Conservation (phyloP, 2,329 filamentous ascomycete species). For the Sarocladiaceae sp. region DNA sequence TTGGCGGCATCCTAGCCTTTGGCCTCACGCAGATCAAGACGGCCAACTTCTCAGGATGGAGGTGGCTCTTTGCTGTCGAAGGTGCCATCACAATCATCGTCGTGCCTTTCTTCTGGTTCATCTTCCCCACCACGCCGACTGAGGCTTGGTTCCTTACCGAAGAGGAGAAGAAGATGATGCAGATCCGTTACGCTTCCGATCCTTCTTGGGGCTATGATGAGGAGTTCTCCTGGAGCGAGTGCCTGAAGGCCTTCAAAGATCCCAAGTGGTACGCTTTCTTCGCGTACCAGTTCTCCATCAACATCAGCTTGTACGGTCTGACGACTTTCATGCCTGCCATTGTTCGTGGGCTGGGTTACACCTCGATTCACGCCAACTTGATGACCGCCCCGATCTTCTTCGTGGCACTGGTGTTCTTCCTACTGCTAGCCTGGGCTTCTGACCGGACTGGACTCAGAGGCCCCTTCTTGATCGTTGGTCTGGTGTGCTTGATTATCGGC, state of each 20-base stretch:
- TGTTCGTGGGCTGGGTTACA: constrained; percentile 54
- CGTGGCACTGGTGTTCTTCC: constrained; percentile 56
- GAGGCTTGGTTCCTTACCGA: too few relatives aligned
- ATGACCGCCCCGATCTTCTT: constrained; percentile 65
- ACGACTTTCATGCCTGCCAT: constrained; percentile 47
- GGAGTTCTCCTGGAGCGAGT: constrained; percentile 15
- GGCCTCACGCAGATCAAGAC: too few relatives aligned
- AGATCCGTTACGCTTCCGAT: too few relatives aligned
- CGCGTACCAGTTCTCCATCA: constrained; percentile 55
- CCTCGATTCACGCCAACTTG: constrained; percentile 25
- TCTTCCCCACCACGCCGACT: too few relatives aligned
- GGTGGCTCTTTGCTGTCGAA: too few relatives aligned
- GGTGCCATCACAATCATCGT: too few relatives aligned
- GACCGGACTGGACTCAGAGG: constrained; percentile 54
- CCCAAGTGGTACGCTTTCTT: constrained; percentile 62
- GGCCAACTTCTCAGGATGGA: too few relatives aligned
- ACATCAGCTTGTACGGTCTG: constrained; percentile 55
- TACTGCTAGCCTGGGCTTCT: constrained; percentile 51
- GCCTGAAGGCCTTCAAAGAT: constrained; percentile 39
- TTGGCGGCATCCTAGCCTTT: too few relatives aligned
- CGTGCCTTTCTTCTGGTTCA: too few relatives aligned
- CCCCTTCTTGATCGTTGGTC: constrained; percentile 45
- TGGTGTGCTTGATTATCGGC: constrained; percentile 47
- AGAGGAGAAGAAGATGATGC: too few relatives aligned
- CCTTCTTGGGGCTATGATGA: constrained; percentile 14